Percentiles rank a stretch among this genome's conserved stretches.
Evolutionary conservation across 306 rosid species (phyloP).

Genomic region (Vigna hirtella): DNA sequence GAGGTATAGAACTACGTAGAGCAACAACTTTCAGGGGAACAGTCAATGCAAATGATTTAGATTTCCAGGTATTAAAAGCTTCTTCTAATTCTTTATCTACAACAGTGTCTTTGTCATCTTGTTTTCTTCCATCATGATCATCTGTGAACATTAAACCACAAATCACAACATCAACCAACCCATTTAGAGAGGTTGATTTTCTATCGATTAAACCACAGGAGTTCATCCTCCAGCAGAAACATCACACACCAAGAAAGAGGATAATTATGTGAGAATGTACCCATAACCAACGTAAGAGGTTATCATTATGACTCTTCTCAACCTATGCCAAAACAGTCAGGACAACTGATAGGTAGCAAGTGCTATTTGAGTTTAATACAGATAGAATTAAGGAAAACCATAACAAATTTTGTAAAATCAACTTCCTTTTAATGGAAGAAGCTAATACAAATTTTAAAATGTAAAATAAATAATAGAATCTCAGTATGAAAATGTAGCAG

Average conservation of each 20-base stretch:
- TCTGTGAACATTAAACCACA: conserved; percentile 45
- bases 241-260: neutral
- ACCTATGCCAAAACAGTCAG: conserved; percentile 14
- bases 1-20: conserved; percentile 90
- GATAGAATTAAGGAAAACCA: conserved; percentile 1
- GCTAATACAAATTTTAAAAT: neutral
- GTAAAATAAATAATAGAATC: neutral
- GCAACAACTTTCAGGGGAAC: conserved; percentile 83
- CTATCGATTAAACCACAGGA: neutral
- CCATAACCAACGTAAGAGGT: neutral
- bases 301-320: neutral
- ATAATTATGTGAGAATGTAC: neutral
- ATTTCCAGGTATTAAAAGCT: conserved; percentile 78
- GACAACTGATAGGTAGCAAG: neutral
- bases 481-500: conserved; percentile 20
- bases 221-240: neutral
- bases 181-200: neutral
- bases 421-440: neutral
- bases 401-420: neutral
- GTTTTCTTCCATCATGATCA: conserved; percentile 50
- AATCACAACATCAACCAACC: neutral
- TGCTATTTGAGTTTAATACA: neutral
- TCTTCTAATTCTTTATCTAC: conserved; percentile 64
- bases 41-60: conserved; percentile 83
- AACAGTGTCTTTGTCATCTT: conserved; percentile 30